Percentiles rank a stretch among this genome's conserved stretches.
phyloP scores from a whole-genome alignment of 2,329 filamentous ascomycete species.

The Diaporthe humulicola region DNA sequence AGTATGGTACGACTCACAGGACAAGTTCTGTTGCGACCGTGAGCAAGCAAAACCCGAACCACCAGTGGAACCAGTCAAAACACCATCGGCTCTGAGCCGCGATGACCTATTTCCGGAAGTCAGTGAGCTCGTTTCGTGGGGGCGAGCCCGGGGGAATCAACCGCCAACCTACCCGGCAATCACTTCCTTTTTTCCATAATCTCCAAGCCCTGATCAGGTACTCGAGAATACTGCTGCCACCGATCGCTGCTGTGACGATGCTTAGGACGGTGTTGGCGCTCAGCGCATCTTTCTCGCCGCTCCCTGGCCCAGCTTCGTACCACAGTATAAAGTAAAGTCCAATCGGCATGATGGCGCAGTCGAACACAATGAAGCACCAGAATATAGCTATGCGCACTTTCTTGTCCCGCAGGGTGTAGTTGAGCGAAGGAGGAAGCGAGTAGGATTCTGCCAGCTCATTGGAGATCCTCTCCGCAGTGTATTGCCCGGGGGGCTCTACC shows the following conservation, averaged over 20 bases:
- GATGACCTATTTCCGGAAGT: conserved; percentile 61
- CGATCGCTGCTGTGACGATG: conserved; percentile 65
- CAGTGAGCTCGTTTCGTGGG: not conserved
- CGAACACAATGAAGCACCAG: conserved; percentile 61
- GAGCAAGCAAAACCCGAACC: conserved; percentile 65
- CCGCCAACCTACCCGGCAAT: not conserved
- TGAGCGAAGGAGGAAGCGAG: conserved; percentile 41
- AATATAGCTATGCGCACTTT: conserved; percentile 60
- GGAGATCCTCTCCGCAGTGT: not conserved
- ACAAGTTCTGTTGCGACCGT: conserved; percentile 69
- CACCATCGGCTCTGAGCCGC: conserved; percentile 46
- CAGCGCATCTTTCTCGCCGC: conserved; percentile 45
- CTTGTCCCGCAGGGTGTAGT: conserved; percentile 52
- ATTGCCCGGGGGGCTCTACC: not conserved
- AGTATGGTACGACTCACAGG: conserved; percentile 47
- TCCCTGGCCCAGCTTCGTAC: not conserved
- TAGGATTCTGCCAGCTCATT: not conserved
- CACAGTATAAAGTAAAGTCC: conserved; percentile 59
- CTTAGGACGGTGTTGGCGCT: conserved; percentile 56
- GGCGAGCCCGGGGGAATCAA: not conserved
- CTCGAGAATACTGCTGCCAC: conserved; percentile 65
- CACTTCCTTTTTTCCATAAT: conserved; percentile 60
- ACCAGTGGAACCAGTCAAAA: conserved; percentile 71
- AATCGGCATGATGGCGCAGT: conserved; percentile 63
- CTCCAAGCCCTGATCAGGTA: conserved; percentile 65